Evolutionary conservation across 768 basidiomycete species (phyloP).

Genomic region (Tricholoma flavovirens): DNA sequence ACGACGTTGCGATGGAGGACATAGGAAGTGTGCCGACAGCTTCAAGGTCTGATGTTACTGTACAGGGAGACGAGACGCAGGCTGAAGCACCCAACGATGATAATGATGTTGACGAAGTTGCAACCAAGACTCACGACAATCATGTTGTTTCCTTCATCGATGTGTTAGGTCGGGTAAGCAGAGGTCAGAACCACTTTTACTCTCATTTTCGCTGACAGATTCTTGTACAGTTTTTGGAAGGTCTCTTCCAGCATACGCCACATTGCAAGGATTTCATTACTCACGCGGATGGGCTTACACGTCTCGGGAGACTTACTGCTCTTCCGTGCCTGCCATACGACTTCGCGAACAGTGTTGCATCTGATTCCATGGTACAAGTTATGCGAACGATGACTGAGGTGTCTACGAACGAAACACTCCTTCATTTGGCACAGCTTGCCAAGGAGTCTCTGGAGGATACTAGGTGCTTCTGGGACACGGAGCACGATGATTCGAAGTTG

Average conservation of each 20-base stretch:
- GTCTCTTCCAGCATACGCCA: slow-evolving; percentile 86
- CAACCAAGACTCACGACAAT: slow-evolving; percentile 62
- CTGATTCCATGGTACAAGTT: slow-evolving; percentile 83
- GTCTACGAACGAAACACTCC: slow-evolving; percentile 69
- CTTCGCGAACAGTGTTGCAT: slow-evolving; percentile 78
- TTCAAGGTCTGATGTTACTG: slow-evolving; percentile 12
- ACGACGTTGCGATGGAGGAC: slow-evolving; percentile 48
- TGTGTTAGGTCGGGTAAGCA: slow-evolving; percentile 65
- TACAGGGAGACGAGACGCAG: slow-evolving; percentile 14
- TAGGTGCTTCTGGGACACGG: slow-evolving; percentile 59
- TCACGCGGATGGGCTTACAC: slow-evolving; percentile 64
- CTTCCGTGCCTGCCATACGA: slow-evolving; percentile 87
- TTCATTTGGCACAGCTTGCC: slow-evolving; percentile 64
- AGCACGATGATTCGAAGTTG: slow-evolving; percentile 54
- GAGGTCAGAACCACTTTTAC: background rate
- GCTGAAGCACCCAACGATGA: slow-evolving; percentile 18
- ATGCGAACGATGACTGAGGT: slow-evolving; percentile 87
- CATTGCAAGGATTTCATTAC: slow-evolving; percentile 89
- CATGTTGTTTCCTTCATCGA: slow-evolving; percentile 74
- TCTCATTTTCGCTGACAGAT: background rate
- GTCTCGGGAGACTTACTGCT: slow-evolving; percentile 70
- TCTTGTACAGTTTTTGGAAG: slow-evolving; percentile 75
- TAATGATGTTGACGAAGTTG: slow-evolving; percentile 10
- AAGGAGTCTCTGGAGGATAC: slow-evolving; percentile 66
- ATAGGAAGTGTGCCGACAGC: slow-evolving; percentile 17